Evolutionary conservation across 1,284 basidiomycete genomes (phyloP), one percentile per base, ranked within the genome.

Genomic region (Serendipita sp.): DNA sequence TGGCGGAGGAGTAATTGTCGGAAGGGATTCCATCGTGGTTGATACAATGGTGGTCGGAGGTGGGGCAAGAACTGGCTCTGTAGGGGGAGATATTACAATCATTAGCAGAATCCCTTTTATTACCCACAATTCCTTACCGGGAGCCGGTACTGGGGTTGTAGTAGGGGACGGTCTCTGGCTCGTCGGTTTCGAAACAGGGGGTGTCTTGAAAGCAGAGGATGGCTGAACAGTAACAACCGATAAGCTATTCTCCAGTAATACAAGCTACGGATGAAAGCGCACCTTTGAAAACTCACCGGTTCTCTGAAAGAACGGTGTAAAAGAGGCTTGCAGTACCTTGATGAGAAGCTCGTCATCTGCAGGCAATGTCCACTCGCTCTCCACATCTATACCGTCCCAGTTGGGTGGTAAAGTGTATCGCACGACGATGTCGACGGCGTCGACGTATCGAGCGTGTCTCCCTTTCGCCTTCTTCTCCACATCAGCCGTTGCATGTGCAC

Each of bases 281-380:
- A 58, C 53, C 53, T 58, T 58, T 29, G 53, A 58, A 58, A 58
- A 58, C 32, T 58, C 53, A n/a, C 53, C 53, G 8, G 53, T 58
- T 26, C 53, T 58, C 53, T 58, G 53, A 2, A 29, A 58, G 53
- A 58, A 58, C 22, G 53, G 53, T 10, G 22, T n/a, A 30, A n/a
- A 58, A 32, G 26, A 26, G 17, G 53, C 53, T 26, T 58, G 17
- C 22, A 58, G 26, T 10, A 30, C 53, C n/a, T 29, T 35, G 10
- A 58, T 26, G 32, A 58, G 53, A 12, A 29, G 22, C 22, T 58
- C 53, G 2, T 58, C 53, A 2, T 35, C 32, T 32, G n/a, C 53
- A 10, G 53, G 53, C 53, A 58, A 58, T 8, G 10, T 32, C 53
- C 53, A 58, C 1, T 26, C 32, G 10, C 8, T 26, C 10, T 58